These are phyloP conservation scores for Diplodia corticola DNA, from an alignment of 2,329 filamentous ascomycete species.

Conservation along the genomic window DNA sequence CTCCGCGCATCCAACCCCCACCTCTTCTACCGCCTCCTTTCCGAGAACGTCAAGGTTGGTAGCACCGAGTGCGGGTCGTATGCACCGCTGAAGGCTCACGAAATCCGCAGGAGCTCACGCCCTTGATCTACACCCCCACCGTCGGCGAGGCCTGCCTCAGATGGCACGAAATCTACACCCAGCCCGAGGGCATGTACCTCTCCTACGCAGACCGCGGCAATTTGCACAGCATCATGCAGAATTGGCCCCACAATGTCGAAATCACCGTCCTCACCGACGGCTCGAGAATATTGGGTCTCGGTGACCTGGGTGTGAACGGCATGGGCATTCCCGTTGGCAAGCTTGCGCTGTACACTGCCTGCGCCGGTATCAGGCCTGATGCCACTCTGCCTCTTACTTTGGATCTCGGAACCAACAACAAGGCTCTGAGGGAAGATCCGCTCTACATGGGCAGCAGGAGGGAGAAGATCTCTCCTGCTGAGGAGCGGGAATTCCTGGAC, in stretches of 20 bases:
- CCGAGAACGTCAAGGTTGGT: constrained; percentile 65
- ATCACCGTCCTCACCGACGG: constrained; percentile 98
- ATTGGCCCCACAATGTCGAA: constrained; percentile 93
- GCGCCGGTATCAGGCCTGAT: constrained; percentile 87
- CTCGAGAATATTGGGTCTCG: constrained; percentile 86
- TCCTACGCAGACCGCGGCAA: constrained; percentile 93
- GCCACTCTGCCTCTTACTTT: constrained; percentile 63
- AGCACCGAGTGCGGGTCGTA: neutral
- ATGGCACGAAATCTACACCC: constrained; percentile 94
- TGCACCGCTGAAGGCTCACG: constrained; percentile 35
- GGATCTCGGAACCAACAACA: constrained; percentile 65
- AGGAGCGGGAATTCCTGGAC: constrained; percentile 90
- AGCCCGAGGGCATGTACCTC: constrained; percentile 92
- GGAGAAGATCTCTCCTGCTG: constrained; percentile 73
- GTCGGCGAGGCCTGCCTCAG: constrained; percentile 95
- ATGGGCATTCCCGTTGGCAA: constrained; percentile 99
- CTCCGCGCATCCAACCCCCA: constrained; percentile 75
- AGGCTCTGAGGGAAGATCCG: constrained; percentile 70
- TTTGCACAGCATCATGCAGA: constrained; percentile 81
- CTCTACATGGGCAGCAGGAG: constrained; percentile 88
- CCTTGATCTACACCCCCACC: constrained; percentile 82
- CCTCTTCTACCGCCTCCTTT: constrained; percentile 78
- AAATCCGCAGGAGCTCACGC: constrained; percentile 66
- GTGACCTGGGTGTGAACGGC: constrained; percentile 93
- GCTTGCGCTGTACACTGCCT: constrained; percentile 89